Conservation (phyloP, 371 early-diverging fungal species). For the Blastocladiella emersonii region DNA sequence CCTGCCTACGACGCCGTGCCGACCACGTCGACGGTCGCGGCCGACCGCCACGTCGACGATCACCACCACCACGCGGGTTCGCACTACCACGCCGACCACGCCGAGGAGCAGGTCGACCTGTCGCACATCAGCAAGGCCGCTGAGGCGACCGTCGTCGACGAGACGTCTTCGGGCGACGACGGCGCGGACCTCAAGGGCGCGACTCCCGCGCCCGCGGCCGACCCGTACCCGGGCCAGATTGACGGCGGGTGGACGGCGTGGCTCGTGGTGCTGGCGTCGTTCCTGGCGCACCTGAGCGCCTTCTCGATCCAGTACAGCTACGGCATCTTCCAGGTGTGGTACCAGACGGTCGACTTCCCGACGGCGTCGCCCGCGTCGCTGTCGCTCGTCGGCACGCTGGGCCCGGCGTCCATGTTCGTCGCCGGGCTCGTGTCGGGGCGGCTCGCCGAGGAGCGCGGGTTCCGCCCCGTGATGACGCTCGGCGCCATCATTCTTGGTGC, state of each 20-base stretch:
- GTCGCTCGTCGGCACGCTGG: slow-evolving; percentile 21
- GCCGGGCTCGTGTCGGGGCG: slow-evolving; percentile 6
- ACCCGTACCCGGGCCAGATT: neutral
- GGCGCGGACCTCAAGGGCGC: neutral
- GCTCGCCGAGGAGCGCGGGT: slow-evolving; percentile 10
- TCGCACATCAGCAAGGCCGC: no score
- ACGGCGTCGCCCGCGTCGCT: slow-evolving; percentile 15
- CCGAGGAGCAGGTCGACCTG: neutral
- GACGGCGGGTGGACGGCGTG: slow-evolving; percentile 1
- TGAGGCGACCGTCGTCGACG: neutral
- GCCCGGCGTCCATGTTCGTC: slow-evolving; percentile 9
- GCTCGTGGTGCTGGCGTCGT: neutral
- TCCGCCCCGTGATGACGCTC: slow-evolving; percentile 6
- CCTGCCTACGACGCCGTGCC: no score
- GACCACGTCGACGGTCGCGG: no score
- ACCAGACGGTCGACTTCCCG: slow-evolving; percentile 16
- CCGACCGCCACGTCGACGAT: no score
- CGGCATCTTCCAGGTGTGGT: slow-evolving; percentile 2
- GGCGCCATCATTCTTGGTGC: slow-evolving; percentile 27
- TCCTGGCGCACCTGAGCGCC: neutral
- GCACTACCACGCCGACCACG: neutral
- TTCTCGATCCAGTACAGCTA: neutral
- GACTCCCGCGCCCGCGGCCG: neutral
- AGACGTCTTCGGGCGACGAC: neutral
- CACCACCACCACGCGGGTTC: no score